A percentile compares a stretch with the other conserved stretches of the same genome.
Evolutionary conservation across 768 basidiomycete species (phyloP).

Genomic region (Rhizopogon vesiculosus): DNA sequence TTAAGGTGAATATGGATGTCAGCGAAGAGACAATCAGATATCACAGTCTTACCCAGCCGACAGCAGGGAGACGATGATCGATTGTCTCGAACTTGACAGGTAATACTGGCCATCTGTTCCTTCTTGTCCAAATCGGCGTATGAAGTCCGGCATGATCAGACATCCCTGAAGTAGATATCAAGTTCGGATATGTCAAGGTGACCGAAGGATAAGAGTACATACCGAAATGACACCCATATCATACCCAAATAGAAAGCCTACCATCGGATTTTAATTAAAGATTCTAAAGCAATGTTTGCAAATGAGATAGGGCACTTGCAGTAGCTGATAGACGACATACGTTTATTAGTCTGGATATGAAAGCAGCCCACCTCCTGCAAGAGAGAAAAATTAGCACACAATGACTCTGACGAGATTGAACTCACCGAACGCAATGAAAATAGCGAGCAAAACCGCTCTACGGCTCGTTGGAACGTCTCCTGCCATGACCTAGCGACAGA

Average conservation of each 20-base stretch:
- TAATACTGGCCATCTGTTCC: constrained; percentile 41
- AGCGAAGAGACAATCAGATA: neutral
- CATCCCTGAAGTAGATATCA: constrained; percentile 46
- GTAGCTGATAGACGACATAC: neutral
- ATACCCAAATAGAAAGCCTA: constrained; percentile 69
- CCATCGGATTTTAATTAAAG: neutral
- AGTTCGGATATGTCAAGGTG: neutral
- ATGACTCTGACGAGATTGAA: constrained; percentile 2
- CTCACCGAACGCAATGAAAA: constrained; percentile 72
- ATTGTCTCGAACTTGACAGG: constrained; percentile 61
- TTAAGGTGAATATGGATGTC: constrained; percentile 12
- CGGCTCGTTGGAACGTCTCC: constrained; percentile 55
- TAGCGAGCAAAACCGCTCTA: constrained; percentile 58
- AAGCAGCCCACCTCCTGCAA: constrained; percentile 16
- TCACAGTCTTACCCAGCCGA: constrained; percentile 53
- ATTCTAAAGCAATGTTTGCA: neutral
- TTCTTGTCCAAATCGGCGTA: constrained; percentile 58
- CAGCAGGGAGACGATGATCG: constrained; percentile 73
- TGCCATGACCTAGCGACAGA: constrained; percentile 12
- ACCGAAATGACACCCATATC: constrained; percentile 78
- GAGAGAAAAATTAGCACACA: neutral
- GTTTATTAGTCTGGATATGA: neutral
- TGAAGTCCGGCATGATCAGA: constrained; percentile 76
- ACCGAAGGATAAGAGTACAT: constrained; percentile 10
- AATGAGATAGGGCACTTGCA: neutral